These are phyloP conservation scores for Dictyostelium capitatum DNA, from an alignment of 78 protist genomes.

Conservation along the genomic window DNA sequence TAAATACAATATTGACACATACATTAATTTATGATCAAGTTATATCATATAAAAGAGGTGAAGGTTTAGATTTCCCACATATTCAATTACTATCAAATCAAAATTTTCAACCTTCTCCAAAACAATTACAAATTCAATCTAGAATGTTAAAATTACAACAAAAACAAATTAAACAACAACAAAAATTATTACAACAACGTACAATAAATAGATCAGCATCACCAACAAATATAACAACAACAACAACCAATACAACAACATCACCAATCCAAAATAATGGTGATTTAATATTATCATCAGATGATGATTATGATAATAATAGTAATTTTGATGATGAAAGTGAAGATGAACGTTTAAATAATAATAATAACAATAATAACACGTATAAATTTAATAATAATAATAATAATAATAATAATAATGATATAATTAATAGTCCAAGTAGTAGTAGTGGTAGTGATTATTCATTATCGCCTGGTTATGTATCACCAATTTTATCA, in stretches of 20 bases:
- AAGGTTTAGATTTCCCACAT: slow-evolving; percentile 61
- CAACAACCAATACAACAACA: neutral
- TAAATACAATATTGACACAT: slow-evolving; percentile 28
- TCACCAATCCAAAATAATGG: neutral
- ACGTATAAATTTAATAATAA: too few species aligned
- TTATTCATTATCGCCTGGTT: neutral
- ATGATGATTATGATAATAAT: neutral
- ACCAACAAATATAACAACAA: neutral
- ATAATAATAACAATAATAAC: too few species aligned
- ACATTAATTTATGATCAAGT: slow-evolving; percentile 45
- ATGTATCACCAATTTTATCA: neutral
- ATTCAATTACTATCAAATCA: neutral
- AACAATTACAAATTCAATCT: slow-evolving; percentile 11
- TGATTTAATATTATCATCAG: neutral
- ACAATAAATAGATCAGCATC: neutral
- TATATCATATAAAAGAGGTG: slow-evolving; percentile 57
- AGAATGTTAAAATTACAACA: neutral
- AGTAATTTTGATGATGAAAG: too few species aligned
- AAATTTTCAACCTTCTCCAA: slow-evolving; percentile 14
- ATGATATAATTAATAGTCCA: neutral
- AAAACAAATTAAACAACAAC: neutral
- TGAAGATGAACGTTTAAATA: too few species aligned
- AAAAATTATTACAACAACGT: neutral
- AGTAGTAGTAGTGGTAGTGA: neutral
- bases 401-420: too few species aligned